Conservation (phyloP, 257 asterid species). For the Solanum tarijense region DNA sequence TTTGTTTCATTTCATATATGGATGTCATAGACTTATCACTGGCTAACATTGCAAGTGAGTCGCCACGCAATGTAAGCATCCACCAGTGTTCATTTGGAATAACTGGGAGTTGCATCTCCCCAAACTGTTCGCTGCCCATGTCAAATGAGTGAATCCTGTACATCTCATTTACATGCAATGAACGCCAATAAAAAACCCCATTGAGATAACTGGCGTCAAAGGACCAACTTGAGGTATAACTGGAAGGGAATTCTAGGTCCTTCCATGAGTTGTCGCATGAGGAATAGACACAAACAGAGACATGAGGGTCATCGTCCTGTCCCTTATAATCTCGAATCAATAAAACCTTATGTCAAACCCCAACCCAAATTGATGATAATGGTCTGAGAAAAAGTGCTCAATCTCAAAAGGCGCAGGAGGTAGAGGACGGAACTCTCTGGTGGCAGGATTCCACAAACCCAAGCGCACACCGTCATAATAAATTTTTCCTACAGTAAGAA, state of each 20-base stretch:
- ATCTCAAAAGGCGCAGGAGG: background rate
- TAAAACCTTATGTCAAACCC: background rate
- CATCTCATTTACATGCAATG: background rate
- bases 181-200: background rate
- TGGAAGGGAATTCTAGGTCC: background rate
- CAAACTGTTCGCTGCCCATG: background rate
- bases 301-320: no score
- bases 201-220: background rate
- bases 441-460: conserved; percentile 29
- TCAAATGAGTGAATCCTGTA: background rate
- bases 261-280: background rate
- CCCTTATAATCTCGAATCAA: no score
- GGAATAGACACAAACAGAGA: background rate
- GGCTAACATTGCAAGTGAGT: no score
- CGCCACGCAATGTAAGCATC: no score
- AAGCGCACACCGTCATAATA: background rate
- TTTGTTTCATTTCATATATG: no score
- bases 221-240: background rate
- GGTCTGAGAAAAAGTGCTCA: background rate
- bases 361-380: background rate
- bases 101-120: no score
- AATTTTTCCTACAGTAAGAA: no score
- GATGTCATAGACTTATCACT: no score
- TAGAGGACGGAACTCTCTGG: conserved; percentile 24
- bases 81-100: no score